These are phyloP conservation scores for Wallacemonas sp. DNA, from an alignment of 208 protist species.

Conservation along the genomic window DNA sequence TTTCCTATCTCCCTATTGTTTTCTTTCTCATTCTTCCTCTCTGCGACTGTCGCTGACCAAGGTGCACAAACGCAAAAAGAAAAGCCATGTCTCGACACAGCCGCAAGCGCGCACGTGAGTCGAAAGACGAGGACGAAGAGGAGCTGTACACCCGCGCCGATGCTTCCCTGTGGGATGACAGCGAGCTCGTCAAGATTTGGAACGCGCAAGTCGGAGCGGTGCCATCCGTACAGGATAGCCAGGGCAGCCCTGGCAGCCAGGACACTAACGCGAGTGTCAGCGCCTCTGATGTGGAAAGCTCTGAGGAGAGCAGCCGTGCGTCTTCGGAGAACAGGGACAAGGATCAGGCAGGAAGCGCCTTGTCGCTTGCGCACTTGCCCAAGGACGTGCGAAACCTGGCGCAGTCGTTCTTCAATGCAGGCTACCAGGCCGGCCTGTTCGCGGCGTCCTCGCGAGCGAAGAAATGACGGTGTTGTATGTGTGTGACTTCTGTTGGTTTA, in stretches of 20 bases:
- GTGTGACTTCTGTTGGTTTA: neutral
- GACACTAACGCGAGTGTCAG: no score
- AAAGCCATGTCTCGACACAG: neutral
- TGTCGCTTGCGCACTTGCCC: conserved; percentile 31
- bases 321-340: neutral
- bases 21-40: conserved; percentile 5
- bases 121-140: conserved; percentile 4
- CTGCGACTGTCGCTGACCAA: neutral
- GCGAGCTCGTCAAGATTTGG: conserved; percentile 73
- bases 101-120: neutral
- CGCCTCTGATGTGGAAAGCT: neutral
- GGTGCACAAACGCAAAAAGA: neutral
- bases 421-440: conserved; percentile 53
- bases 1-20: no score
- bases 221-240: neutral
- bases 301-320: neutral
- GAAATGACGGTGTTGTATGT: neutral
- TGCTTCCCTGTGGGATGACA: conserved; percentile 80
- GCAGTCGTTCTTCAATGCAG: conserved; percentile 58
- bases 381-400: conserved; percentile 37
- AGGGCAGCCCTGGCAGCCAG: no score
- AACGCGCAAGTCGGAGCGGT: conserved; percentile 70
- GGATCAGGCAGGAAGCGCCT: neutral
- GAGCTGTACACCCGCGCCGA: conserved; percentile 49
- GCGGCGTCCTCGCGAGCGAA: conserved; percentile 12